phyloP scores from a whole-genome alignment of 2,329 filamentous ascomycete genomes.

The Lachnellula subtilissima region DNA sequence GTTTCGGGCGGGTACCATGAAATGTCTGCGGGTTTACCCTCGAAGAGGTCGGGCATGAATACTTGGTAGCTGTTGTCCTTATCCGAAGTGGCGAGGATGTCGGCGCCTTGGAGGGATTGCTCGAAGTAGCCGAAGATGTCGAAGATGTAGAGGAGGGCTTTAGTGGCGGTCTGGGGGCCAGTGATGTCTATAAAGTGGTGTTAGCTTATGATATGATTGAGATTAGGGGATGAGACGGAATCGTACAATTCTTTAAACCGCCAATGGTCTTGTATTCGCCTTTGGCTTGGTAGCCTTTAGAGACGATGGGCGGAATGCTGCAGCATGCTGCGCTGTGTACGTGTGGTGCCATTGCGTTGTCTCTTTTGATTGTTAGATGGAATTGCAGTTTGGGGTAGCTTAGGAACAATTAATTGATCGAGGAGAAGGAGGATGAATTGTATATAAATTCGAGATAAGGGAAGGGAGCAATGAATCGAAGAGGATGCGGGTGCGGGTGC shows the following conservation, averaged over 20 bases:
- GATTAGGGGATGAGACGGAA: not conserved
- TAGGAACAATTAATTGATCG: not conserved
- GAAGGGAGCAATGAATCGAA: too few species aligned
- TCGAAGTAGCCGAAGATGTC: conserved; percentile 69
- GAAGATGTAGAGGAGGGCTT: conserved; percentile 54
- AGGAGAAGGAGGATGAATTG: not conserved
- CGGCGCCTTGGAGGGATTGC: conserved; percentile 66
- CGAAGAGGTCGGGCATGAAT: conserved; percentile 90
- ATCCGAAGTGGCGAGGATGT: conserved; percentile 55
- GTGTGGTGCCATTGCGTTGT: conserved; percentile 20
- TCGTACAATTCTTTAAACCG: conserved; percentile 49
- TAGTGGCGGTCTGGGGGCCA: conserved; percentile 43
- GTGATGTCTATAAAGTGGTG: conserved; percentile 36
- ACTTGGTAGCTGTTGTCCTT: conserved; percentile 66
- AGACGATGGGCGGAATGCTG: conserved; percentile 54
- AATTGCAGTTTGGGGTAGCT: not conserved
- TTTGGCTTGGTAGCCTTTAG: conserved; percentile 49
- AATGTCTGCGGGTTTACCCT: conserved; percentile 51
- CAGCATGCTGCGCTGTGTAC: conserved; percentile 55
- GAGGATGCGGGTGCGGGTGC: too few species aligned
- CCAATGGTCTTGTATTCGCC: conserved; percentile 53
- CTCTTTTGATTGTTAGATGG: not conserved
- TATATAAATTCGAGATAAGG: not conserved
- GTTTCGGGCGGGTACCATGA: conserved; percentile 55
- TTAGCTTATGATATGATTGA: not conserved